These are phyloP conservation scores for Tolypocladium guangdongense DNA, from an alignment of 2,329 filamentous ascomycete genomes.

Conservation along the genomic window DNA sequence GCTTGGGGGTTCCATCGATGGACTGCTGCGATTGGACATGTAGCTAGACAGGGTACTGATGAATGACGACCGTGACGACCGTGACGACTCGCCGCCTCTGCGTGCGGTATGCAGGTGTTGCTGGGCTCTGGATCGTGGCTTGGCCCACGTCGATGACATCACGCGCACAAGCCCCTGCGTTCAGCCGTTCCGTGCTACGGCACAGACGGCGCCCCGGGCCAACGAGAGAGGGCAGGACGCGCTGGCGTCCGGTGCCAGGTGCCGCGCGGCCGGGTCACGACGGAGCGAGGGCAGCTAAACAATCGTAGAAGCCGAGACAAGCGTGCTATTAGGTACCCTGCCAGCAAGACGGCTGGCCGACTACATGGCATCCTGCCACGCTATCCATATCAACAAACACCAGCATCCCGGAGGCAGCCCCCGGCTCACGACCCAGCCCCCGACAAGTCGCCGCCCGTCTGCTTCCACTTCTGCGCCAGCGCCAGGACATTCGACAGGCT, in stretches of 20 bases:
- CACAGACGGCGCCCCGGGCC: not conserved
- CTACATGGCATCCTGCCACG: not conserved
- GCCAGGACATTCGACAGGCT: conserved; percentile 76
- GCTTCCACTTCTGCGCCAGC: conserved; percentile 83
- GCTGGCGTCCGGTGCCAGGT: too few species aligned
- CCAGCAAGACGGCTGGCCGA: not conserved
- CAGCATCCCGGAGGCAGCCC: too few species aligned
- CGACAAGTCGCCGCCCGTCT: conserved; percentile 27
- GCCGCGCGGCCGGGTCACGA: not conserved
- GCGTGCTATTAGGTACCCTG: too few species aligned
- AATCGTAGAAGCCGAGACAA: too few species aligned
- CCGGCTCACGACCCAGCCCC: not conserved
- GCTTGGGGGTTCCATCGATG: not conserved
- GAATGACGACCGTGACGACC: conserved; percentile 1
- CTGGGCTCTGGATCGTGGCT: too few species aligned
- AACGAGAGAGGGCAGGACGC: not conserved
- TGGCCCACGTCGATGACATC: not conserved
- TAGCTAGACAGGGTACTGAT: not conserved
- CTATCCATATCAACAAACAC: not conserved
- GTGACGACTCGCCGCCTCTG: too few species aligned
- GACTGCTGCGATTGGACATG: not conserved
- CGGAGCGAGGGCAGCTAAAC: too few species aligned
- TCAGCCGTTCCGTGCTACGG: not conserved
- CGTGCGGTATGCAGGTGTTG: not conserved
- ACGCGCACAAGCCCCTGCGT: not conserved